Conservation (phyloP, 2,329 filamentous ascomycete species). For the Cercospora sp. region DNA sequence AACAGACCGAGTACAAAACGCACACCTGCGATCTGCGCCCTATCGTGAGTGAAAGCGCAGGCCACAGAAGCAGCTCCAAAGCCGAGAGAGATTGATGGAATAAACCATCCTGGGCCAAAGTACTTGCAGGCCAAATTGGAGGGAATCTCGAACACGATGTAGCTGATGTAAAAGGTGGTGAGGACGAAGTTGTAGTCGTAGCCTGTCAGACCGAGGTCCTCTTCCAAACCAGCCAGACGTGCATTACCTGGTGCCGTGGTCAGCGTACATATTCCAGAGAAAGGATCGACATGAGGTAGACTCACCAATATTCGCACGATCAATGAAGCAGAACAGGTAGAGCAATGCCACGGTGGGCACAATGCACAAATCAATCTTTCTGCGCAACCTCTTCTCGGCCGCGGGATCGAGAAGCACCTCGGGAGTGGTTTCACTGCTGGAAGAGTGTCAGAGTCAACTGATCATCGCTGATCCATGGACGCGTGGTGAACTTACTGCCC, state of each 20-base stretch:
- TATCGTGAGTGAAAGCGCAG: constrained; percentile 64
- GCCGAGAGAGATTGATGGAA: constrained; percentile 61
- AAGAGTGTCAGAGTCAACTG: background rate
- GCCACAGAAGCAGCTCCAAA: constrained; percentile 64
- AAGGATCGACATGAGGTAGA: background rate
- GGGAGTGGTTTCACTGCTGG: constrained; percentile 50
- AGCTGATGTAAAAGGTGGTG: constrained; percentile 69
- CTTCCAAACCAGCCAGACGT: constrained; percentile 57
- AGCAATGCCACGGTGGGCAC: constrained; percentile 66
- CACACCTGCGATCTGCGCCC: constrained; percentile 57
- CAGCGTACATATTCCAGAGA: background rate
- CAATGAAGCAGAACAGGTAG: constrained; percentile 74
- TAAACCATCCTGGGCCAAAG: constrained; percentile 71
- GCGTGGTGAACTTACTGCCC: constrained; percentile 9
- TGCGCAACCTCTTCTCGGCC: constrained; percentile 59
- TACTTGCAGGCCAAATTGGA: constrained; percentile 68
- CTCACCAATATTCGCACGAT: constrained; percentile 70
- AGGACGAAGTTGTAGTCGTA: constrained; percentile 67
- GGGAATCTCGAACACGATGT: constrained; percentile 72
- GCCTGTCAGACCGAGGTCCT: constrained; percentile 59
- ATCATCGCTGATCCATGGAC: background rate
- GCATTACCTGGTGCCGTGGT: constrained; percentile 61
- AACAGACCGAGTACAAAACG: constrained; percentile 62
- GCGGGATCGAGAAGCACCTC: constrained; percentile 57
- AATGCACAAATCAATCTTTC: constrained; percentile 66